Evolutionary conservation across 805 yeast genomes (phyloP).

Genomic region (Zygotorulaspora chibaensis): DNA sequence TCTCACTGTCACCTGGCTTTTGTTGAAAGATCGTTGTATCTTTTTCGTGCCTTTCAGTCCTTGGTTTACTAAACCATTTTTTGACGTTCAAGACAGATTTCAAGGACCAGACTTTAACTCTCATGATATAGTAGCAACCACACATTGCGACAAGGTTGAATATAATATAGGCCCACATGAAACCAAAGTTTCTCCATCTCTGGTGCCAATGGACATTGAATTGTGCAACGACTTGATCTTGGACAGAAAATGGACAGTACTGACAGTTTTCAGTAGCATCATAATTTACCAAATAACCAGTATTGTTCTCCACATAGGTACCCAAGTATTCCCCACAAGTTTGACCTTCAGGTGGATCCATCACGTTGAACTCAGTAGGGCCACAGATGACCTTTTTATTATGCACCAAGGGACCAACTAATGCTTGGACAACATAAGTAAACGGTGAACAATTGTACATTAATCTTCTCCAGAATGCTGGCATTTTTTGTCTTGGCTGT

Average conservation of each 20-base stretch:
- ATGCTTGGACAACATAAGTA: constrained; percentile 44
- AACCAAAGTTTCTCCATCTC: constrained; percentile 67
- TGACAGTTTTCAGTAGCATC: constrained; percentile 50
- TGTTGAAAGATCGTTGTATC: constrained; percentile 42
- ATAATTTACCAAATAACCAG: constrained; percentile 45
- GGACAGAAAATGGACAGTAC: constrained; percentile 53
- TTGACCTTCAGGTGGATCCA: constrained; percentile 44
- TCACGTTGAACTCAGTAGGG: constrained; percentile 35
- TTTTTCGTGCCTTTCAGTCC: constrained; percentile 46
- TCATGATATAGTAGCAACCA: constrained; percentile 34
- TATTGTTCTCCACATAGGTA: constrained; percentile 32
- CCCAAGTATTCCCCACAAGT: constrained; percentile 47
- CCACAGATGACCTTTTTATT: constrained; percentile 38
- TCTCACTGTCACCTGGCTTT: constrained; percentile 39
- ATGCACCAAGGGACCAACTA: constrained; percentile 41
- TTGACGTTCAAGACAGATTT: constrained; percentile 36
- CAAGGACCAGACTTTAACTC: constrained; percentile 38
- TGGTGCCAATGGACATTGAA: constrained; percentile 40
- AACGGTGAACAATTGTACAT: constrained; percentile 45
- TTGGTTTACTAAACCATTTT: constrained; percentile 41
- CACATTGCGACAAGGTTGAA: constrained; percentile 42
- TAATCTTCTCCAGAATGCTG: constrained; percentile 45
- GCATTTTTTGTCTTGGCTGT: constrained; percentile 42
- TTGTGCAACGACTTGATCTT: constrained; percentile 54
- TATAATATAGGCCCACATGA: constrained; percentile 43